A percentile compares a stretch with the other conserved stretches of the same genome.
Evolutionary conservation across 495 filamentous ascomycete genomes (phyloP).

Genomic region (Aspergillus diversus): DNA sequence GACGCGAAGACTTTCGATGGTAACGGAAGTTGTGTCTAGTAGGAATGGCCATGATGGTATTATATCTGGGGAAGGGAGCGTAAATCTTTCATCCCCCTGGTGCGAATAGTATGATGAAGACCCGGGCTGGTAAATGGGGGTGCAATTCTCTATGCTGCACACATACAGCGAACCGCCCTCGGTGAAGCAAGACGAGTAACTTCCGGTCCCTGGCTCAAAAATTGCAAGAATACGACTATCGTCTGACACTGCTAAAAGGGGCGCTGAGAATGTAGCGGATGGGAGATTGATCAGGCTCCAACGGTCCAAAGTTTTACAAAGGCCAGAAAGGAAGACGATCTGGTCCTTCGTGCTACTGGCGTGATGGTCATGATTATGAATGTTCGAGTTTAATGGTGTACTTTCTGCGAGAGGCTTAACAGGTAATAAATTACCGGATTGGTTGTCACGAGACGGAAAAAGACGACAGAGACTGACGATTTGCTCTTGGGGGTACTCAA

Average conservation of each 20-base stretch:
- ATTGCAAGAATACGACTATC: constrained; percentile 21
- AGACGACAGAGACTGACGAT: constrained; percentile 19
- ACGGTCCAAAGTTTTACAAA: constrained; percentile 10
- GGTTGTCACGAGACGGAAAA: constrained; percentile 20
- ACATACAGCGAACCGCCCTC: constrained; percentile 26
- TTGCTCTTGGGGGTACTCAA: constrained; percentile 4
- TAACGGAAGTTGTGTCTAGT: constrained; percentile 13
- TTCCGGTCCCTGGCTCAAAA: constrained; percentile 24
- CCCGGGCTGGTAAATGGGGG: not conserved
- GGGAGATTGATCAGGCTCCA: constrained; percentile 26
- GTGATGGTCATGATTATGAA: not conserved
- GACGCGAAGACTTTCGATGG: constrained; percentile 14
- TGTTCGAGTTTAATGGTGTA: not conserved
- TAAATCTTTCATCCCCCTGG: not conserved
- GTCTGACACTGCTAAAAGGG: constrained; percentile 26
- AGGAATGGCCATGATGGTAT: constrained; percentile 21
- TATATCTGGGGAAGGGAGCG: constrained; percentile 10
- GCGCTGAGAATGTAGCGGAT: constrained; percentile 16
- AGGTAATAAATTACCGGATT: not conserved
- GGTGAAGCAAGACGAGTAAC: constrained; percentile 16
- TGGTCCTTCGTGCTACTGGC: not conserved
- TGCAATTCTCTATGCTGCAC: constrained; percentile 14
- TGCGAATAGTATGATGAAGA: not conserved
- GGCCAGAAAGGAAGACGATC: constrained; percentile 13
- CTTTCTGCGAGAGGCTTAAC: constrained; percentile 7